phyloP scores from a whole-genome alignment of 768 basidiomycete genomes.

The Phylloporus sp. region DNA sequence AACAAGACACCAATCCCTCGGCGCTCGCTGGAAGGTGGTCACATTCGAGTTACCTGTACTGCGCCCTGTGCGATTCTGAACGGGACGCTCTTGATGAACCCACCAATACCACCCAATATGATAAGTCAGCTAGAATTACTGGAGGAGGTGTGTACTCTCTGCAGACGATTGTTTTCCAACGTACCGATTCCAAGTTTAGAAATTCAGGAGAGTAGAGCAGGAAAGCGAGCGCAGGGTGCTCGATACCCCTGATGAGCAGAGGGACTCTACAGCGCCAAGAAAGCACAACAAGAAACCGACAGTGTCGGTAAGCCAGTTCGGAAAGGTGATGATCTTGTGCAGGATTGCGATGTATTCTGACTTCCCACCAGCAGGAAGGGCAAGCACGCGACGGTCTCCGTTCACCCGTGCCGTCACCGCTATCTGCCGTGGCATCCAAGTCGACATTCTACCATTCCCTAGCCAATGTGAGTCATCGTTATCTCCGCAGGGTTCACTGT shows the following conservation, averaged over 20 bases:
- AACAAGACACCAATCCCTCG: not conserved
- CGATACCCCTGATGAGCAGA: slow-evolving; percentile 25
- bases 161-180: not conserved
- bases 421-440: slow-evolving; percentile 40
- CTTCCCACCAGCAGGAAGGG: slow-evolving; percentile 17
- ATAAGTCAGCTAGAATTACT: slow-evolving; percentile 22
- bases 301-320: slow-evolving; percentile 58
- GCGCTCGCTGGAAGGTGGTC: not conserved
- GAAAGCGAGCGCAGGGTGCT: slow-evolving; percentile 50
- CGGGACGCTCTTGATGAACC: not conserved
- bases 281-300: slow-evolving; percentile 44
- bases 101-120: slow-evolving; percentile 12
- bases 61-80: too few species aligned
- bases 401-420: slow-evolving; percentile 28
- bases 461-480: slow-evolving; percentile 34
- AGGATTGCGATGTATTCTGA: slow-evolving; percentile 1
- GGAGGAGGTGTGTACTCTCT: slow-evolving; percentile 24
- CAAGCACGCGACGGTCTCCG: slow-evolving; percentile 21
- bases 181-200: slow-evolving; percentile 32
- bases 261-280: slow-evolving; percentile 16
- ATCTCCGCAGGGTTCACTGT: slow-evolving; percentile 3
- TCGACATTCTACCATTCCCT: slow-evolving; percentile 47
- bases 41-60: not conserved
- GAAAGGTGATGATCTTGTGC: slow-evolving; percentile 42
- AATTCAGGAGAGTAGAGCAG: slow-evolving; percentile 55